phyloP scores from a whole-genome alignment of 805 yeast genomes.

The Jamesozyma rosinii region DNA sequence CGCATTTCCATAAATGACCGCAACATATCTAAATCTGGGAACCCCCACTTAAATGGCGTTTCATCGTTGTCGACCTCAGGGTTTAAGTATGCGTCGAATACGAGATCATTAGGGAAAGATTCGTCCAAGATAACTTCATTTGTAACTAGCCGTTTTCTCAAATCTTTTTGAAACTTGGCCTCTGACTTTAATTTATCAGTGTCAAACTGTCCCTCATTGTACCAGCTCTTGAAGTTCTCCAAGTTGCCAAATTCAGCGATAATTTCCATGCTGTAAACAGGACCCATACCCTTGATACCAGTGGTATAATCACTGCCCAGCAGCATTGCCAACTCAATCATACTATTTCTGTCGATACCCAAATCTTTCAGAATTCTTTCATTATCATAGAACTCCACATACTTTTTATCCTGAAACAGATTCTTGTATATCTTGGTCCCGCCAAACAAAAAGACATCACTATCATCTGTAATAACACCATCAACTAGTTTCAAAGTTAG shows the following conservation, averaged over 20 bases:
- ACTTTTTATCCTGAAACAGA: constrained; percentile 88
- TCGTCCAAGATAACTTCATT: constrained; percentile 50
- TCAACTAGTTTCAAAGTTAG: constrained; percentile 66
- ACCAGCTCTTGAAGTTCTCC: constrained; percentile 34
- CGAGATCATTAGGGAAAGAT: constrained; percentile 60
- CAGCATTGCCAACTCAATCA: constrained; percentile 74
- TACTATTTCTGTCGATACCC: constrained; percentile 51
- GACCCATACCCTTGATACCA: constrained; percentile 89
- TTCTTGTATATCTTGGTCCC: constrained; percentile 77
- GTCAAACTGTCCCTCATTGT: constrained; percentile 35
- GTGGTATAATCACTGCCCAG: constrained; percentile 93
- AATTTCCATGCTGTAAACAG: constrained; percentile 84
- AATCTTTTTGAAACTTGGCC: constrained; percentile 44
- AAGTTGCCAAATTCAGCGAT: constrained; percentile 68
- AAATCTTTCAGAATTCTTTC: constrained; percentile 50
- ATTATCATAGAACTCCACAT: constrained; percentile 72
- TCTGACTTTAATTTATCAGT: constrained; percentile 34
- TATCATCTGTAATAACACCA: constrained; percentile 94
- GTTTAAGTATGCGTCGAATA: constrained; percentile 60
- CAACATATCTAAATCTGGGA: constrained; percentile 72
- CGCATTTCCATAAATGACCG: constrained; percentile 57
- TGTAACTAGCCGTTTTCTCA: constrained; percentile 46
- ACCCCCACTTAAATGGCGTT: constrained; percentile 81
- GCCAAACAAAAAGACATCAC: constrained; percentile 92
- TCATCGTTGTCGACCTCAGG: constrained; percentile 82